Base-by-base conservation (phyloP, 129 eudicot genomes). In the Smallanthus sonchifolius region DNA sequence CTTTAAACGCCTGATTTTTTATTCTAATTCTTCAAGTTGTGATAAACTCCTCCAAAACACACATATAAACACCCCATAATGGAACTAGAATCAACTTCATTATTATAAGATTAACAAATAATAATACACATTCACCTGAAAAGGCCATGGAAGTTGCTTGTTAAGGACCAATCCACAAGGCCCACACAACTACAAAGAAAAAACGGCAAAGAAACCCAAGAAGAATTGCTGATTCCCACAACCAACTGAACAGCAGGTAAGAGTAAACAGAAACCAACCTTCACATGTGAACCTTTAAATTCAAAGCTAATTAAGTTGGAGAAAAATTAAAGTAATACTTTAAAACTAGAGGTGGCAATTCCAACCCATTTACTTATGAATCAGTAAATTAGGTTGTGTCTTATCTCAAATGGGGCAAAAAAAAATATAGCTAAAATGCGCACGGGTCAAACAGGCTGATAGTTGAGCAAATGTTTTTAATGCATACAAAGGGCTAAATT, bases 111-210 rank as follows among this genome's bases (percentile, higher is more conserved):
- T 47, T 17, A 11, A 75, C n/a, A 17, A 70, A 61, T 42, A 69
- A 65, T 24, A 2, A 52, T 9, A 30, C 28, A 64, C 45, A 51
- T 39, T 80, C 42, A 85, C 90, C 90, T 55, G 75, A 86, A 83
- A 57, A 86, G 86, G 47, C 87, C 90, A 38, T 83, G 74, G 68
- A 83, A 86, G 75, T 86, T 86, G 78, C 90, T 83, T 10, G 85
- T 83, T 72, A 86, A 83, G 14, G 90, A 86, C 87, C 90, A 86
- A 75, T 86, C 79, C 49, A 86, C 87, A 74, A 86, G 87, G 4
- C 87, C 87, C 78, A 86, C 81, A 80, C 90, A 86, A 73, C 87
- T 86, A 73, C 87, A 83, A 64, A 83, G 68, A 43, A 86, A 86
- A 80, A 86, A 86, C 4, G 90, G 87, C 52, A 86, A 74, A 43